Evolutionary conservation across 441 rosid genomes (phyloP).

Genomic region (Bruguiera hainesii): DNA sequence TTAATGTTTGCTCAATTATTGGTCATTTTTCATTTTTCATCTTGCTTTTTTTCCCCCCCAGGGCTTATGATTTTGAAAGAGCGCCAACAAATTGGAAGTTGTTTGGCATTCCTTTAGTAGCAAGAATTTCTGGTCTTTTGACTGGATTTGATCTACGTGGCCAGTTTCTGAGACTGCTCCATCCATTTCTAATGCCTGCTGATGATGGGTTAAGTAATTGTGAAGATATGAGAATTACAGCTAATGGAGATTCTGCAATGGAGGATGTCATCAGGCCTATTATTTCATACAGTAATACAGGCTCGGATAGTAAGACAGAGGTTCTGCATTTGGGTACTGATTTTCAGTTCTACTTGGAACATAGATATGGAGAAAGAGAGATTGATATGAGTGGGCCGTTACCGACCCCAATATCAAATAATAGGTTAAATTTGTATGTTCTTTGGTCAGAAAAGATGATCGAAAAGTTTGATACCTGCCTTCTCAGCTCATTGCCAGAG

Average conservation of each 20-base stretch:
- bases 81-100: constrained; percentile 20
- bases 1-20: background rate
- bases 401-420: constrained; percentile 15
- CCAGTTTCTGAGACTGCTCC: constrained; percentile 58
- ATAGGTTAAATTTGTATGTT: constrained; percentile 33
- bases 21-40: background rate
- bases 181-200: constrained; percentile 49
- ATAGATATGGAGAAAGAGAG: constrained; percentile 36
- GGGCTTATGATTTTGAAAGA: constrained; percentile 24
- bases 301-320: constrained; percentile 37
- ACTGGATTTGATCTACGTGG: constrained; percentile 56
- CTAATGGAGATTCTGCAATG: constrained; percentile 33
- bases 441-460: constrained; percentile 50
- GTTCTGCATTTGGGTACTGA: constrained; percentile 40
- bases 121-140: constrained; percentile 44
- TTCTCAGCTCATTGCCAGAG: constrained; percentile 46
- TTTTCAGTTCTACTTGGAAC: constrained; percentile 54
- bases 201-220: constrained; percentile 32
- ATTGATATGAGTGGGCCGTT: constrained; percentile 44
- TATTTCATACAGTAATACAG: constrained; percentile 25
- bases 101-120: constrained; percentile 77
- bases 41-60: constrained; percentile 8
- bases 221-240: constrained; percentile 25
- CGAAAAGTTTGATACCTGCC: constrained; percentile 42
- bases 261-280: constrained; percentile 29